Conservation (phyloP, 148 eudicot species). For the Chenopodium quinoa region DNA sequence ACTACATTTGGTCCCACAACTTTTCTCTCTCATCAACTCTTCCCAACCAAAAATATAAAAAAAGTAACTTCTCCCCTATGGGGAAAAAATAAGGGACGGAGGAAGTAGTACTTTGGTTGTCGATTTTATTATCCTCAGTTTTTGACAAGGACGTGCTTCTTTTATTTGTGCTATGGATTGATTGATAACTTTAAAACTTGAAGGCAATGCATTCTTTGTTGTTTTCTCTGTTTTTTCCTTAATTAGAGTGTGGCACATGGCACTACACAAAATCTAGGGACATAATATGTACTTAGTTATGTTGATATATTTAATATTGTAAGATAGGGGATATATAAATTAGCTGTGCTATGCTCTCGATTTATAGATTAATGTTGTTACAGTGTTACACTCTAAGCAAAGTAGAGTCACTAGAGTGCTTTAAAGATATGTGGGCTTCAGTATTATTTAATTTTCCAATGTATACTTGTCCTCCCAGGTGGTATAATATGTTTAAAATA, state of each 20-base stretch:
- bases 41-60: too few relatives aligned
- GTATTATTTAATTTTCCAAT: too few relatives aligned
- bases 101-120: neutral
- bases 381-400: neutral
- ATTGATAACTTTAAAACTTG: neutral
- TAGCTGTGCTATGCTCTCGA: neutral
- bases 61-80: too few relatives aligned
- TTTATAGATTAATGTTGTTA: neutral
- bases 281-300: neutral
- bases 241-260: neutral
- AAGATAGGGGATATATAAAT: neutral
- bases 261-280: neutral
- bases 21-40: too few relatives aligned
- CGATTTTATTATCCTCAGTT: neutral
- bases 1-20: too few relatives aligned
- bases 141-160: neutral
- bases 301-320: too few relatives aligned
- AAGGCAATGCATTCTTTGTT: neutral
- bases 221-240: neutral
- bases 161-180: neutral
- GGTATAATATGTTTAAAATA: neutral
- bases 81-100: too few relatives aligned
- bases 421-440: neutral
- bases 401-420: neutral
- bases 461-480: neutral